A percentile compares a stretch with the other conserved stretches of the same genome.
These are phyloP conservation scores for Xylaria sp. DNA, from an alignment of 2,329 filamentous ascomycete species.

Conservation along the genomic window DNA sequence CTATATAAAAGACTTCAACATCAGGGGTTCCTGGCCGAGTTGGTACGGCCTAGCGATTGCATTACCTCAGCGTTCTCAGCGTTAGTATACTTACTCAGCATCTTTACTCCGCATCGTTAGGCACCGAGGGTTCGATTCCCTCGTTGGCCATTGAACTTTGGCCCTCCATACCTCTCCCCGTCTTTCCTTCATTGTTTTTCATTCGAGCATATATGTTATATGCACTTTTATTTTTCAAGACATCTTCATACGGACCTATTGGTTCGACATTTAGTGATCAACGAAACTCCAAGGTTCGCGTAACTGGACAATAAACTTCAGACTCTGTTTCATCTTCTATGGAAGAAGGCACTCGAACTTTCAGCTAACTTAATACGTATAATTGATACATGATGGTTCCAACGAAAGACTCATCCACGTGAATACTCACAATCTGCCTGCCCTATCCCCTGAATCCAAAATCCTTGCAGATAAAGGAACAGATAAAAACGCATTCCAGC, in stretches of 20 bases:
- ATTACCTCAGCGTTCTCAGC: neutral
- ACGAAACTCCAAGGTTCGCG: too few species aligned
- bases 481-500: neutral
- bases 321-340: too few species aligned
- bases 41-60: neutral
- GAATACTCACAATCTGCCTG: too few species aligned
- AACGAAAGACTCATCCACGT: neutral
- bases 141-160: neutral
- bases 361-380: neutral
- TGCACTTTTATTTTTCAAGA: too few species aligned
- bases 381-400: neutral
- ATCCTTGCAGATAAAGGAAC: too few species aligned
- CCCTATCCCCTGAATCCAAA: neutral
- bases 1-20: neutral
- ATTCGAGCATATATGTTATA: too few species aligned
- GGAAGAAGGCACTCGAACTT: too few species aligned
- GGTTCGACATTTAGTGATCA: too few species aligned
- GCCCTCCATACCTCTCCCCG: neutral
- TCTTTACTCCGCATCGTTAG: neutral
- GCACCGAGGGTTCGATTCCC: neutral
- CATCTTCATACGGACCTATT: too few species aligned
- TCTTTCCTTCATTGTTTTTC: neutral
- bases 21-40: neutral
- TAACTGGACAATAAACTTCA: too few species aligned
- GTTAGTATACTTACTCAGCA: neutral